phyloP scores from a whole-genome alignment of 2,329 filamentous ascomycete species.

The Didymella sp. region DNA sequence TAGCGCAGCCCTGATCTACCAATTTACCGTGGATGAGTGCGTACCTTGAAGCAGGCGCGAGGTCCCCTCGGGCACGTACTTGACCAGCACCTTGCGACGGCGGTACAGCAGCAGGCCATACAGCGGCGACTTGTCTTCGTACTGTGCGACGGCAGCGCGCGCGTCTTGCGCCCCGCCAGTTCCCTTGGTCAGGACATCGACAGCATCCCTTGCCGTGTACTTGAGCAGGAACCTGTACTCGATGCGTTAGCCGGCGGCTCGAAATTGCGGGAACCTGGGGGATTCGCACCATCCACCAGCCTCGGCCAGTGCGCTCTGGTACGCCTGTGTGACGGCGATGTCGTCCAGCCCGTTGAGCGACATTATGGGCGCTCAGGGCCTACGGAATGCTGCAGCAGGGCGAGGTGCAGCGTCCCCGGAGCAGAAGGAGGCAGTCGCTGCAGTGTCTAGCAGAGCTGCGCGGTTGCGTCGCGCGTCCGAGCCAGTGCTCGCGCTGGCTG shows the following conservation, averaged over 20 bases:
- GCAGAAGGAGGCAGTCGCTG: slow-evolving; percentile 7
- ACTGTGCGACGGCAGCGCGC: slow-evolving; percentile 76
- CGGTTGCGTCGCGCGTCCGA: slow-evolving; percentile 5
- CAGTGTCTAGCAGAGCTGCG: slow-evolving; percentile 9
- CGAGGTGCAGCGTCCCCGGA: slow-evolving; percentile 14
- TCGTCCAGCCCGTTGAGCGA: slow-evolving; percentile 95
- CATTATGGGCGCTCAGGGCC: slow-evolving; percentile 61
- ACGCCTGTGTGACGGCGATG: slow-evolving; percentile 79
- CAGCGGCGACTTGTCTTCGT: slow-evolving; percentile 84
- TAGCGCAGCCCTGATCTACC: slow-evolving; percentile 21
- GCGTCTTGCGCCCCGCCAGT: slow-evolving; percentile 84
- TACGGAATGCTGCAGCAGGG: slow-evolving; percentile 17
- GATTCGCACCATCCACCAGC: slow-evolving; percentile 87
- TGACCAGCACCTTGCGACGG: slow-evolving; percentile 87
- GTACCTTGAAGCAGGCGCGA: slow-evolving; percentile 91
- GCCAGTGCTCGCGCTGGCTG: slow-evolving; percentile 2
- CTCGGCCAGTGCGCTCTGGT: slow-evolving; percentile 79
- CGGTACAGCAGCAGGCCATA: slow-evolving; percentile 93
- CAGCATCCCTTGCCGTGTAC: slow-evolving; percentile 86
- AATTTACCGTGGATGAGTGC: neutral
- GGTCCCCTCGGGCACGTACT: slow-evolving; percentile 88
- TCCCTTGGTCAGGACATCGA: slow-evolving; percentile 78
- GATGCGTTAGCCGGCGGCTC: slow-evolving; percentile 31
- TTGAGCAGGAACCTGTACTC: slow-evolving; percentile 85
- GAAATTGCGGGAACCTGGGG: slow-evolving; percentile 18